A percentile compares a stretch with the other conserved stretches of the same genome.
Conservation (phyloP, 2,329 filamentous ascomycete species). For the Phialophora tarda region DNA sequence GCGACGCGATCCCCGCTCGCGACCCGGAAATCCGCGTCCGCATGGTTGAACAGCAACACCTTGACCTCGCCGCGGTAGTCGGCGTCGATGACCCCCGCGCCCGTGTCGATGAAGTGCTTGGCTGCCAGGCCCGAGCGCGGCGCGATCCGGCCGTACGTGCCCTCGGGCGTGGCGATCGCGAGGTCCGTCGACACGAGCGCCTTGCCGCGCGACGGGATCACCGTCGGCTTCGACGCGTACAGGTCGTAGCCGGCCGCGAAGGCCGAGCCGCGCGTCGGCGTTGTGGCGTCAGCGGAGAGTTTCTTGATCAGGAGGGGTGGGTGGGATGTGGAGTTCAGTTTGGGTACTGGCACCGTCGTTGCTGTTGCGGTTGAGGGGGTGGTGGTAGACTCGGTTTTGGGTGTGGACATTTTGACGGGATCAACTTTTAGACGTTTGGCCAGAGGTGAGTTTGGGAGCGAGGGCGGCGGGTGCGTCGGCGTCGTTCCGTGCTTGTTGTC, state of each 20-base stretch:
- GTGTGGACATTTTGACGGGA: constrained; percentile 41
- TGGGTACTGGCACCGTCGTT: constrained; percentile 38
- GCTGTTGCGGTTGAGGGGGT: neutral
- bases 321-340: constrained; percentile 43
- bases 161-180: constrained; percentile 84
- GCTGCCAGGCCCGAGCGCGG: constrained; percentile 88
- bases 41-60: constrained; percentile 92
- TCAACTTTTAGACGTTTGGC: constrained; percentile 78
- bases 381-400: constrained; percentile 18
- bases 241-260: constrained; percentile 94
- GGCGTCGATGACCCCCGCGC: constrained; percentile 95
- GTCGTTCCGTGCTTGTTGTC: constrained; percentile 38
- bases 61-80: constrained; percentile 96
- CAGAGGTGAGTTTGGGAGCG: constrained; percentile 73
- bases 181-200: constrained; percentile 89
- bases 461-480: constrained; percentile 58
- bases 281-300: constrained; percentile 75
- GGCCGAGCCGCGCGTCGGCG: constrained; percentile 86
- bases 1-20: constrained; percentile 88
- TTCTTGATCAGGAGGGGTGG: constrained; percentile 86
- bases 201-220: constrained; percentile 81
- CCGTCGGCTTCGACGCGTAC: constrained; percentile 75
- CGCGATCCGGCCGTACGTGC: constrained; percentile 87
- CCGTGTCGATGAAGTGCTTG: constrained; percentile 95
- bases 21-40: constrained; percentile 78